Conservation (phyloP, 163 green algal genomes). For the Scenedesmus sp. region DNA sequence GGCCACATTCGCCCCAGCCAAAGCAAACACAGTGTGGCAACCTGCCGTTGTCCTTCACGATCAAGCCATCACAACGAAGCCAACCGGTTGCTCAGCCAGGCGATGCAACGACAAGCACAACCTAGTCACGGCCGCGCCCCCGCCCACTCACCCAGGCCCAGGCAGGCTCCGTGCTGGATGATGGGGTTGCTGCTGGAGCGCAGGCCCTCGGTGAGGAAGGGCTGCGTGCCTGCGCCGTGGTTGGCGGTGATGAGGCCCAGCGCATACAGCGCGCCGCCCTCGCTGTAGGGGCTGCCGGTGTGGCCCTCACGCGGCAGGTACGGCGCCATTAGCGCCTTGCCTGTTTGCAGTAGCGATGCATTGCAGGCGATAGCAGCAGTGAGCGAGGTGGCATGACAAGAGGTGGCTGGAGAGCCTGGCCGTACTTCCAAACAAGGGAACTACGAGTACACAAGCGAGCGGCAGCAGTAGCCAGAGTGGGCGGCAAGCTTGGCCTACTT, state of each 20-base stretch:
- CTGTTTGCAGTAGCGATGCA: conserved; percentile 11
- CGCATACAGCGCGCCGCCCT: conserved; percentile 86
- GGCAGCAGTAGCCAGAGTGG: too few species aligned
- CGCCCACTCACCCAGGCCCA: conserved; percentile 88
- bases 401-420: too few species aligned
- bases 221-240: conserved; percentile 85
- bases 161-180: conserved; percentile 98
- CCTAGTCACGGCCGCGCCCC: too few species aligned
- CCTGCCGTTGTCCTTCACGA: too few species aligned
- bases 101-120: too few species aligned
- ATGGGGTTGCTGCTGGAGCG: conserved; percentile 87
- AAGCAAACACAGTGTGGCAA: too few species aligned
- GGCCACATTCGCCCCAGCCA: too few species aligned
- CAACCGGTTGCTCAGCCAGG: too few species aligned
- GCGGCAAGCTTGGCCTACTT: too few species aligned
- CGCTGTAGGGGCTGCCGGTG: conserved; percentile 79
- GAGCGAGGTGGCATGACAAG: conserved; percentile 84
- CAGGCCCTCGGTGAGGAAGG: conserved; percentile 87
- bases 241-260: conserved; percentile 98
- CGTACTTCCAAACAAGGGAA: too few species aligned
- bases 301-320: conserved; percentile 93
- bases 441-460: too few species aligned
- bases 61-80: too few species aligned
- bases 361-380: background rate
- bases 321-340: conserved; percentile 89